phyloP scores from a whole-genome alignment of 129 eudicot genomes.

The Centrapalus pauciflorus region DNA sequence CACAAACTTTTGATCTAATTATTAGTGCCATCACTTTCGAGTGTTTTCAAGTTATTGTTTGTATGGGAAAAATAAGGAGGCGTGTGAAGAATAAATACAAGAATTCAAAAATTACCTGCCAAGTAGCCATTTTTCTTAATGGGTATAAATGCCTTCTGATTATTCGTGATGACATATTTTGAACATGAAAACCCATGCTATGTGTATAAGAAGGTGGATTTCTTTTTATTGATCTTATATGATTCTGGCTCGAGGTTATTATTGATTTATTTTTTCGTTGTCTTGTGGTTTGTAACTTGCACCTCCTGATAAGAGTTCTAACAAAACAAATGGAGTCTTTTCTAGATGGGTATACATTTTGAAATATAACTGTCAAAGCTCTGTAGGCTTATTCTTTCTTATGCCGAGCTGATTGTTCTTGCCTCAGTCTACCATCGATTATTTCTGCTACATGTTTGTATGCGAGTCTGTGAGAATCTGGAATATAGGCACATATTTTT shows the following conservation, averaged over 20 bases:
- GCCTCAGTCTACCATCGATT: neutral
- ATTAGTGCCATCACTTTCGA: neutral
- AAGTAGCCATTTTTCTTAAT: neutral
- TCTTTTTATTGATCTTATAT: neutral
- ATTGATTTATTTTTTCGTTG: neutral
- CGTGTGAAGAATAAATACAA: neutral
- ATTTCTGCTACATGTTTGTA: neutral
- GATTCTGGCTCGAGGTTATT: neutral
- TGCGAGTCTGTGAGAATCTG: neutral
- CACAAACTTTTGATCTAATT: neutral
- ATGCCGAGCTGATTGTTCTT: neutral
- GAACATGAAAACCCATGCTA: neutral
- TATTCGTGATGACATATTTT: neutral
- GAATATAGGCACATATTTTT: neutral
- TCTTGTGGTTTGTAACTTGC: conserved; percentile 1
- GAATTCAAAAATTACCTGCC: neutral
- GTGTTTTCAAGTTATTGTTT: neutral
- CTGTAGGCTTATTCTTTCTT: neutral
- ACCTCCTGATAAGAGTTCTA: neutral
- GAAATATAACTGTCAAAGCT: neutral
- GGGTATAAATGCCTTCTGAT: neutral
- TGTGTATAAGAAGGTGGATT: neutral
- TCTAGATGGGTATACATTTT: neutral
- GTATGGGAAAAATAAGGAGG: neutral
- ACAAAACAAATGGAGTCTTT: neutral